Conservation (phyloP, 805 yeast genomes). For the Lipomyces orientalis region DNA sequence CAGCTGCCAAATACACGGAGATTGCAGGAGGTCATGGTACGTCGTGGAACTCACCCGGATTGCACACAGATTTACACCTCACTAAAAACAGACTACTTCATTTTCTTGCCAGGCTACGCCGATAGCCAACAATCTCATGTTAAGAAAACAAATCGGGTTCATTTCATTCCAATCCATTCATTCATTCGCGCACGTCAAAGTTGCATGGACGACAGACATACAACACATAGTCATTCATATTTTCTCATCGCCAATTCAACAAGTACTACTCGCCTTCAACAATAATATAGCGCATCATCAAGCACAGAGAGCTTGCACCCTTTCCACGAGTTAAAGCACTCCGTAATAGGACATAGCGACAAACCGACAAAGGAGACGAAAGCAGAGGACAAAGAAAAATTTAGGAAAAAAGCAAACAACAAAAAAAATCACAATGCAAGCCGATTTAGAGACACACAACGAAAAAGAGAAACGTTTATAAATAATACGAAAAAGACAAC, state of each 20-base stretch:
- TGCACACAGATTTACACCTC: not conserved
- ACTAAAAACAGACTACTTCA: not conserved
- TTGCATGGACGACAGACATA: not conserved
- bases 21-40: too few species aligned
- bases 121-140: not conserved
- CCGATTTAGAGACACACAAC: conserved; percentile 1
- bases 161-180: not conserved
- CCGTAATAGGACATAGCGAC: not conserved
- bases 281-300: not conserved
- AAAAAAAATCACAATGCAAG: not conserved
- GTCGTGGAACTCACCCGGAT: too few species aligned
- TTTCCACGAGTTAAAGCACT: not conserved
- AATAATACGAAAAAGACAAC: not conserved
- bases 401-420: not conserved
- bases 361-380: not conserved
- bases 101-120: not conserved
- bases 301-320: not conserved
- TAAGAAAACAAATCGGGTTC: not conserved
- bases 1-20: too few species aligned
- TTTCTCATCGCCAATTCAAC: not conserved
- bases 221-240: not conserved
- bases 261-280: not conserved
- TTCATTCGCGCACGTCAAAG: not conserved
- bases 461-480: not conserved
- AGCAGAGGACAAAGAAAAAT: not conserved